These are phyloP conservation scores for Agroathelia rolfsii DNA, from an alignment of 1,284 basidiomycete species.

Conservation along the genomic window DNA sequence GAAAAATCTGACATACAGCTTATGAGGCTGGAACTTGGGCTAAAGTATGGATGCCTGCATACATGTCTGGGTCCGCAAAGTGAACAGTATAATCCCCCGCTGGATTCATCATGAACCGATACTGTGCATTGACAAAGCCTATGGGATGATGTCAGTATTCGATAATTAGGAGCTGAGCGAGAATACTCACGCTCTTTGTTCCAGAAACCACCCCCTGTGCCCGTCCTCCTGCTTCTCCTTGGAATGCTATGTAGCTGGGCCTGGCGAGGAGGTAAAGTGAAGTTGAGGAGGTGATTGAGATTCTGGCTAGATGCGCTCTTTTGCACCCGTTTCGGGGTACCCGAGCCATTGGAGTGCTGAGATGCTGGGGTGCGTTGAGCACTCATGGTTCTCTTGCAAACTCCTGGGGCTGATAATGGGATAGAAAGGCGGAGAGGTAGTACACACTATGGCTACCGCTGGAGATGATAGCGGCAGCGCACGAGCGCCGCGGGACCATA, in stretches of 20 bases:
- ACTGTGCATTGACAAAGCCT: conserved; percentile 92
- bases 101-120: conserved; percentile 89
- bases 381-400: not conserved
- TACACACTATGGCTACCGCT: too few relatives aligned
- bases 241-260: conserved; percentile 48
- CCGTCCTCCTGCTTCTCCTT: conserved; percentile 62
- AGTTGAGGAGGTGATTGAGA: conserved; percentile 75
- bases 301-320: conserved; percentile 61
- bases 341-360: conserved; percentile 23
- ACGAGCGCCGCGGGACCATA: too few relatives aligned
- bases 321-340: conserved; percentile 40
- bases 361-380: too few relatives aligned
- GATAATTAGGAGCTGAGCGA: conserved; percentile 6
- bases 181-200: conserved; percentile 75
- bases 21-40: too few relatives aligned
- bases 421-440: too few relatives aligned
- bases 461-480: too few relatives aligned
- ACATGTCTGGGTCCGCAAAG: conserved; percentile 93
- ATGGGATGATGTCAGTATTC: conserved; percentile 9
- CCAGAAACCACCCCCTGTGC: conserved; percentile 57
- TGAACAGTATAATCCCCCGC: conserved; percentile 88
- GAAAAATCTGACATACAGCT: conserved; percentile 73
- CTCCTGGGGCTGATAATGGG: too few relatives aligned
- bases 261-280: conserved; percentile 74
- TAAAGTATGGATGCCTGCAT: conserved; percentile 23